phyloP scores from a whole-genome alignment of 164 flowering plant genomes.

The Houttuynia cordata region DNA sequence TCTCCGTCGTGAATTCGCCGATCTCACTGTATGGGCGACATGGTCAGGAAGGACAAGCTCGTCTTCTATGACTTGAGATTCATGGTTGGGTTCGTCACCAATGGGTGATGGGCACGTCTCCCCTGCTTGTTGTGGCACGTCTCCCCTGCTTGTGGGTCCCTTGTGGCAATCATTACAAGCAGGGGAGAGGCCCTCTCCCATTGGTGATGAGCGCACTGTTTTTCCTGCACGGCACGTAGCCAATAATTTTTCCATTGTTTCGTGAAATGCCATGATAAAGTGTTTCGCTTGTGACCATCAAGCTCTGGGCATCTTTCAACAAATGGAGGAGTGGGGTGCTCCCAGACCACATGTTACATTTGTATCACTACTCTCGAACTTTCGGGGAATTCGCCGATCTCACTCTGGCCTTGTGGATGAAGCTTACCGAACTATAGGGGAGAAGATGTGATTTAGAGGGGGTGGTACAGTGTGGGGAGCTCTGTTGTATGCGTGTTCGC shows the following conservation, averaged over 20 bases:
- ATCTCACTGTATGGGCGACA: slow-evolving; percentile 36
- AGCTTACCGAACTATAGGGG: slow-evolving; percentile 40
- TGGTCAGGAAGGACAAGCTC: slow-evolving; percentile 21
- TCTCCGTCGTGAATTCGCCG: slow-evolving; percentile 58
- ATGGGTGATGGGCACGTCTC: too few species aligned
- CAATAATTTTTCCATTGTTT: too few species aligned
- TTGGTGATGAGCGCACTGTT: too few species aligned
- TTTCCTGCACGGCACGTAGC: slow-evolving; percentile 52
- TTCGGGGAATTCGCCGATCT: too few species aligned
- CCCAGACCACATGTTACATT: slow-evolving; percentile 68
- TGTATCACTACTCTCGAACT: slow-evolving; percentile 51
- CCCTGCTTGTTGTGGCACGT: too few species aligned
- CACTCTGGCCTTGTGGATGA: slow-evolving; percentile 51
- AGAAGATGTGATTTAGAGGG: slow-evolving; percentile 51
- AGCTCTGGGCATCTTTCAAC: slow-evolving; percentile 40
- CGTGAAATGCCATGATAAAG: slow-evolving; percentile 79
- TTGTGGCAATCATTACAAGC: too few species aligned
- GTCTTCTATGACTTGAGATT: too few species aligned
- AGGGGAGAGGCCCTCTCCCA: too few species aligned
- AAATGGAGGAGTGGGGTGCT: slow-evolving; percentile 35
- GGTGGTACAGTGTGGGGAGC: slow-evolving; percentile 93
- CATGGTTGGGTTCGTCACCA: too few species aligned
- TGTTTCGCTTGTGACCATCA: slow-evolving; percentile 28
- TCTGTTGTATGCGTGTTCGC: slow-evolving; percentile 51
- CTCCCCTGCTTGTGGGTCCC: too few species aligned